Percentiles rank a stretch among this genome's conserved stretches.
phyloP scores from a whole-genome alignment of 1,284 basidiomycete species.

The Ganoderma boninense region DNA sequence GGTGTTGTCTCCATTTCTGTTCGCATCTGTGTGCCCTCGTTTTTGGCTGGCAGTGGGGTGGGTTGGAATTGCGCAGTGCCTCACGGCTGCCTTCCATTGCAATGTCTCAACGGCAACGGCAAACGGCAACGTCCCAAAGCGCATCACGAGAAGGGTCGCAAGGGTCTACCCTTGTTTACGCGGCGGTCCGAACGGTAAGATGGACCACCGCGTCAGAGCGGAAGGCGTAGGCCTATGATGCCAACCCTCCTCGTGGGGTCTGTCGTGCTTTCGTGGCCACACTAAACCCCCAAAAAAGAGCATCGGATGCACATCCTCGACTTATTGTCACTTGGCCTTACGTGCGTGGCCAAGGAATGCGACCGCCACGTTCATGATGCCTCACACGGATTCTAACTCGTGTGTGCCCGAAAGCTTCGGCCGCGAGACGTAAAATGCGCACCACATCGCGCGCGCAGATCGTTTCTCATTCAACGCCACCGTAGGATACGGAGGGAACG shows the following conservation, averaged over 20 bases:
- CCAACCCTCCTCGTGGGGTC: conserved; percentile 10
- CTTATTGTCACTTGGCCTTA: background rate
- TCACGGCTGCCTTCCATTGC: background rate
- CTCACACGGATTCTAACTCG: background rate
- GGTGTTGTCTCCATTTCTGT: background rate
- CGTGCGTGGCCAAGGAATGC: conserved; percentile 12
- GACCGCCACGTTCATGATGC: conserved; percentile 21
- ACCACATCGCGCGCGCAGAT: background rate
- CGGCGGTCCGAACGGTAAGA: background rate
- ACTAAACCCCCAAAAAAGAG: background rate
- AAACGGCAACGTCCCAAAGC: background rate
- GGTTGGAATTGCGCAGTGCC: background rate
- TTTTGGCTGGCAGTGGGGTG: background rate
- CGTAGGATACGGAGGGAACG: background rate
- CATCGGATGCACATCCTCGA: background rate
- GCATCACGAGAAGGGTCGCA: background rate
- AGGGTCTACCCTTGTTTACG: background rate
- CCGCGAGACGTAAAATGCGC: background rate
- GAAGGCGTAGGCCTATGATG: background rate
- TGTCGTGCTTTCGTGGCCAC: conserved; percentile 2
- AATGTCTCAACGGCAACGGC: background rate
- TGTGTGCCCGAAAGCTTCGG: background rate
- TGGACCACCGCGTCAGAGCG: background rate
- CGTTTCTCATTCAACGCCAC: background rate
- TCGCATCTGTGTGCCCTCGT: background rate